phyloP scores from a whole-genome alignment of 306 rosid genomes.

The Malus asiatica region DNA sequence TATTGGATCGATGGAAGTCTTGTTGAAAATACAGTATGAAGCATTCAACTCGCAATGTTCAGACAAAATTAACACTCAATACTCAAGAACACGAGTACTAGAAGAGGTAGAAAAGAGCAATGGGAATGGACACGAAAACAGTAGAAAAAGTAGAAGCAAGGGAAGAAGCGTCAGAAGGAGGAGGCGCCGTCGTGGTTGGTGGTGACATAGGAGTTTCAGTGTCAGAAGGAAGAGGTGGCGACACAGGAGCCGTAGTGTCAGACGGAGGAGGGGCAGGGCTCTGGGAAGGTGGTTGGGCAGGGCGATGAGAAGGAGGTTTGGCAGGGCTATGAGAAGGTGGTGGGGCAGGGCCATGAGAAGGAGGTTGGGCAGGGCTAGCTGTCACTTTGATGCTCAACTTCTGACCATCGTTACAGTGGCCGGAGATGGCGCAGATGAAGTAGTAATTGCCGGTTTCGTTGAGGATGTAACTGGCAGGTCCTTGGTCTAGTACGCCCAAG shows the following conservation, averaged over 20 bases:
- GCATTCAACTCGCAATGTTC: not conserved
- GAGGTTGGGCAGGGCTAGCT: not conserved
- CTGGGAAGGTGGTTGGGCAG: not conserved
- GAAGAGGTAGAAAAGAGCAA: not conserved
- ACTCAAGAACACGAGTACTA: not conserved
- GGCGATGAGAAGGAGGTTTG: not conserved
- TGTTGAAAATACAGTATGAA: not conserved
- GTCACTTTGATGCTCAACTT: slow-evolving; percentile 4
- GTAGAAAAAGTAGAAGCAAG: not conserved
- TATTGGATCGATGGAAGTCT: not conserved
- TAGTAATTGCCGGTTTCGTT: not conserved
- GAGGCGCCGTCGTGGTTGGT: not conserved
- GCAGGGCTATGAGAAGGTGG: not conserved
- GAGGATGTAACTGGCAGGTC: slow-evolving; percentile 17
- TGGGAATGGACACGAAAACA: not conserved
- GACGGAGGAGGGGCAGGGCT: not conserved
- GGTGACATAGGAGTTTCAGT: not conserved
- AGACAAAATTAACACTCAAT: not conserved
- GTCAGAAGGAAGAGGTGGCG: not conserved
- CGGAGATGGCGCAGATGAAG: slow-evolving; percentile 6
- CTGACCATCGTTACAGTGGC: slow-evolving; percentile 10
- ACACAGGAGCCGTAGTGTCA: not conserved
- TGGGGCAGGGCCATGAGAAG: not conserved
- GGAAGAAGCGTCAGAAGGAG: not conserved
- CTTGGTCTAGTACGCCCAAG: not conserved